These are phyloP conservation scores for Sisymbrium irio DNA, from an alignment of 345 rosid species.

Conservation along the genomic window DNA sequence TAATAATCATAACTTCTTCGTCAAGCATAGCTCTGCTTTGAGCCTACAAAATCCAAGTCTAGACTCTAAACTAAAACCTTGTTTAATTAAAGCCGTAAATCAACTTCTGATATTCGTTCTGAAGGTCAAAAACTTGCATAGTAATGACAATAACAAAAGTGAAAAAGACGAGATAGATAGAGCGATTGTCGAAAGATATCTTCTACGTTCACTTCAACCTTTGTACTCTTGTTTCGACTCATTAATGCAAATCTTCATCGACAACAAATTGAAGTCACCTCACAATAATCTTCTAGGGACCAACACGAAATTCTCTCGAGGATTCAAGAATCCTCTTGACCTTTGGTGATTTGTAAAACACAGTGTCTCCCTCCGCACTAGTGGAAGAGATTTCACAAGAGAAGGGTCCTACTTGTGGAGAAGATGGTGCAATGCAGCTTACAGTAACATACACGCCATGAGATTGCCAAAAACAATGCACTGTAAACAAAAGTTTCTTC, in stretches of 20 bases:
- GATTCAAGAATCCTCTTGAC: not conserved
- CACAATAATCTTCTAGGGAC: not conserved
- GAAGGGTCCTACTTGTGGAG: not conserved
- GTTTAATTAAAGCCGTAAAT: not conserved
- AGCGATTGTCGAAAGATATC: too few relatives aligned
- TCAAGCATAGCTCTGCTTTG: not conserved
- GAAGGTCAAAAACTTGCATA: not conserved
- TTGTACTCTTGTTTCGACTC: not conserved
- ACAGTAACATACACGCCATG: not conserved
- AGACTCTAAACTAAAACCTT: not conserved
- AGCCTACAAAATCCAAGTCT: not conserved
- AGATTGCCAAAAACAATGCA: not conserved
- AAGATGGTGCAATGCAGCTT: constrained; percentile 2
- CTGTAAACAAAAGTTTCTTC: not conserved
- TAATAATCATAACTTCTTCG: not conserved
- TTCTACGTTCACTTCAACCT: too few relatives aligned
- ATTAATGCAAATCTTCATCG: not conserved
- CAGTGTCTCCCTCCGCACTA: not conserved
- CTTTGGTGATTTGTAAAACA: not conserved
- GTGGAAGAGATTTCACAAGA: not conserved
- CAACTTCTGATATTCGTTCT: not conserved
- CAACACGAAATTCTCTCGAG: not conserved
- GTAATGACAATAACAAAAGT: too few relatives aligned
- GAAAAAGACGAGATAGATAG: too few relatives aligned
- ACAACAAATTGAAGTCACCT: not conserved